Evolutionary conservation across 805 yeast genomes (phyloP).

Genomic region (Pichia exigua): DNA sequence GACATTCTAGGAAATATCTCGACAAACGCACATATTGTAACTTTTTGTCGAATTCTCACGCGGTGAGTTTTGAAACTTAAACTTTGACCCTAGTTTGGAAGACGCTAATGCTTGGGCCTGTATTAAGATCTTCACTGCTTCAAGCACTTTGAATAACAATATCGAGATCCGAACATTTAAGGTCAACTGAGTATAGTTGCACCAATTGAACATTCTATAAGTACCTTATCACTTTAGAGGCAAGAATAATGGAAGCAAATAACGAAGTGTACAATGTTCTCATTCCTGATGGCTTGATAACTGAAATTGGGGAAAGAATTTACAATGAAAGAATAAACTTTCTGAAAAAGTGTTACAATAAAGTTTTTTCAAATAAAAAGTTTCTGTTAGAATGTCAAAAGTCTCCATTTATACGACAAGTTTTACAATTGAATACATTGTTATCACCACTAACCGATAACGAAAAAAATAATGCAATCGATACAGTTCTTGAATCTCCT

Average conservation of each 20-base stretch:
- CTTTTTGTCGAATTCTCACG: too few species aligned
- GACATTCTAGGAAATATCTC: too few species aligned
- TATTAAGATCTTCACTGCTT: too few species aligned
- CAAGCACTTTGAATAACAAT: too few species aligned
- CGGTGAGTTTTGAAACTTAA: too few species aligned
- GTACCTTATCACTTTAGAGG: background rate
- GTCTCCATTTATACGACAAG: background rate
- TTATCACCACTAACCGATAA: conserved; percentile 8
- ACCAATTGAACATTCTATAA: too few species aligned
- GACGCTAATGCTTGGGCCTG: too few species aligned
- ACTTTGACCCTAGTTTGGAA: too few species aligned
- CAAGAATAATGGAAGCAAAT: background rate
- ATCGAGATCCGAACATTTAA: too few species aligned
- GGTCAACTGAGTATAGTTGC: too few species aligned
- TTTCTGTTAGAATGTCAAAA: background rate
- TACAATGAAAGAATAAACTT: background rate
- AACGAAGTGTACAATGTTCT: background rate
- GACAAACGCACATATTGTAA: too few species aligned
- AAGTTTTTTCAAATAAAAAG: background rate
- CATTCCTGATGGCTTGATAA: background rate
- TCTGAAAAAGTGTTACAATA: background rate
- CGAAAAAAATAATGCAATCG: conserved; percentile 52
- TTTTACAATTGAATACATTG: background rate
- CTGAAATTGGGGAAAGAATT: background rate
- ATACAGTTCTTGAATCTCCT: conserved; percentile 50